These are phyloP conservation scores for Ustilago nuda DNA, from an alignment of 1,284 basidiomycete species.

Conservation along the genomic window DNA sequence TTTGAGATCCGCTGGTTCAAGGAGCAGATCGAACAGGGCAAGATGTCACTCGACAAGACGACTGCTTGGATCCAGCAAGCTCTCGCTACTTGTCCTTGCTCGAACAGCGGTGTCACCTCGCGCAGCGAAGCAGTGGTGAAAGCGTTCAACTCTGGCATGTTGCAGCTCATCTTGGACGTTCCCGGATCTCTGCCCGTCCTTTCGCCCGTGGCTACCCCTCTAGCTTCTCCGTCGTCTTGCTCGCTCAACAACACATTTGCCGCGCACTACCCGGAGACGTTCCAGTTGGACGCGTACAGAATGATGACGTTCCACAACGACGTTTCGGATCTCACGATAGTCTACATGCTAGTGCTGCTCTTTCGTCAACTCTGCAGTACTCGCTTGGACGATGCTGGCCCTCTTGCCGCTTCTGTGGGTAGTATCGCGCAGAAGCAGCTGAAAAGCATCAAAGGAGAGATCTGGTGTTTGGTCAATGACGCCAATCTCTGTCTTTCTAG, in stretches of 20 bases:
- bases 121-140: conserved; percentile 69
- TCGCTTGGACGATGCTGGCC: conserved; percentile 74
- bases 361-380: conserved; percentile 75
- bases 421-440: conserved; percentile 48
- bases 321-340: conserved; percentile 79
- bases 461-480: conserved; percentile 79
- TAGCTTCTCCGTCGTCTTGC: conserved; percentile 68
- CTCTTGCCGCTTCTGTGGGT: conserved; percentile 28
- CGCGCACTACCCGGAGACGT: conserved; percentile 74
- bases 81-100: conserved; percentile 8
- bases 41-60: conserved; percentile 74
- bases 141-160: conserved; percentile 76
- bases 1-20: conserved; percentile 85
- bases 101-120: neutral
- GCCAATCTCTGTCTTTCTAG: conserved; percentile 66
- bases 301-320: conserved; percentile 79
- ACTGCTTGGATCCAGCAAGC: conserved; percentile 75
- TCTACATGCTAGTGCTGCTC: conserved; percentile 83
- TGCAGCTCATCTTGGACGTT: conserved; percentile 78
- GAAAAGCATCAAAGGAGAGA: conserved; percentile 75
- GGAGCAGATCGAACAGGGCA: conserved; percentile 73
- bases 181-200: conserved; percentile 71
- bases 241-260: conserved; percentile 57
- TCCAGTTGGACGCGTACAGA: conserved; percentile 83
- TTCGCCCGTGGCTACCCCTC: conserved; percentile 53